Percentiles rank a stretch among this genome's conserved stretches.
Evolutionary conservation across 2,329 filamentous ascomycete genomes (phyloP).

Genomic region (Sclerotinia nivalis): DNA sequence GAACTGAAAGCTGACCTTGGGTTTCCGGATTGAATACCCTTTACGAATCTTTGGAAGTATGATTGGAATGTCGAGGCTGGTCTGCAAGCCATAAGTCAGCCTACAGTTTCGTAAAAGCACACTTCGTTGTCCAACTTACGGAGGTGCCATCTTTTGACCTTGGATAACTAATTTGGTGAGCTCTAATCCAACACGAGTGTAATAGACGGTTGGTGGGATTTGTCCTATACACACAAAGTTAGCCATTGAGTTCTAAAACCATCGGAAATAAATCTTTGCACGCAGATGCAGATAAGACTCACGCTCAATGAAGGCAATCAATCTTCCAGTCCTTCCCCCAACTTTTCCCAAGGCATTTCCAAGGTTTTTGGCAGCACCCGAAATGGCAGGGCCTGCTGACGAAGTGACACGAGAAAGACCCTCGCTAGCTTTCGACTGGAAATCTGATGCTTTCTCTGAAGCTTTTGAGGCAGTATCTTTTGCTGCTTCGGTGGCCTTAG

Average conservation of each 20-base stretch:
- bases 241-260: conserved; percentile 31
- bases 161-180: conserved; percentile 84
- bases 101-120: neutral
- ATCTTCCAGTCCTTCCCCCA: conserved; percentile 78
- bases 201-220: conserved; percentile 86
- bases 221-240: conserved; percentile 58
- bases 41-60: conserved; percentile 77
- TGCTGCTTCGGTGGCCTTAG: conserved; percentile 50
- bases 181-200: conserved; percentile 85
- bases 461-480: conserved; percentile 49
- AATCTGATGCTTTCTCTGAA: conserved; percentile 48
- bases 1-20: conserved; percentile 59
- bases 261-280: conserved; percentile 16
- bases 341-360: conserved; percentile 69
- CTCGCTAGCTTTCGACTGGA: conserved; percentile 69
- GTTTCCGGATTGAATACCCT: conserved; percentile 62
- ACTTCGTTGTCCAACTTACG: conserved; percentile 63
- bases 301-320: conserved; percentile 85
- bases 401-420: conserved; percentile 80
- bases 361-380: conserved; percentile 68
- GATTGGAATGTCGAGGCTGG: conserved; percentile 78
- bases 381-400: conserved; percentile 75
- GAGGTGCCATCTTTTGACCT: conserved; percentile 88
- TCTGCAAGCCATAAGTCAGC: conserved; percentile 48
- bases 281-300: conserved; percentile 47